Base-by-base conservation (phyloP, 371 early-diverging fungal species). In the Dichotomocladium elegans region DNA sequence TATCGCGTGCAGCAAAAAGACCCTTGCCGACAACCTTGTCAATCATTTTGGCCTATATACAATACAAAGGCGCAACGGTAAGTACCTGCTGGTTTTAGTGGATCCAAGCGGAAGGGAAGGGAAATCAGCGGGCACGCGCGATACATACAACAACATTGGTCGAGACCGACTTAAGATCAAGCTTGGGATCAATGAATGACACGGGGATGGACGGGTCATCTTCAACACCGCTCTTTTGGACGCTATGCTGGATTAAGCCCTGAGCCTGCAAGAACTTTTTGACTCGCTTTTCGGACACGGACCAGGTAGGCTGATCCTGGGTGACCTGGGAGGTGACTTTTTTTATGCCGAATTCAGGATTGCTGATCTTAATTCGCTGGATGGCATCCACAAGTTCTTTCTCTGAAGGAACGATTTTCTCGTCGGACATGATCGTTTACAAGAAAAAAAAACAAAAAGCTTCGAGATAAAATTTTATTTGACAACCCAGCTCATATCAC, bases 271-370 rank as follows among this genome's bases (percentile, higher is more conserved):
- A 75, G 57, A 77, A 57, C 64, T 83, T 86, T 58, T 82, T 83
- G 48, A 86, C 79, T 34, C 83, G 83, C 63, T 86, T 83, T 58
- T 86, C 86, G 33, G 79, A 75, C 37, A 86, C 81, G 37, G 76
- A 68, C 86, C 86, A 86, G 0, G 72, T 56, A 2, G 80, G 77
- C 37, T 81, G 66, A 17, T 63, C 57, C n/a, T 62, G 55, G 33
- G 64, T 58, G 11, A 83, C 54, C 31, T 70, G 62, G 4, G 63
- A 55, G 9, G 74, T 57, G n/a, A 86, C 74, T 41, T 75, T 76
- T 48, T 82, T 77, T 45, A 83, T 74, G 48, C 86, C 86, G 41
- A 73, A 65, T 33, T 77, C 72, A 19, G 83, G 81, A 46, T 70
- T 60, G 25, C 66, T 66, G 11, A 74, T 44, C 43, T 85, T 85